Conservation (phyloP, 1,284 basidiomycete species). For the Irpex rosettiformis region DNA sequence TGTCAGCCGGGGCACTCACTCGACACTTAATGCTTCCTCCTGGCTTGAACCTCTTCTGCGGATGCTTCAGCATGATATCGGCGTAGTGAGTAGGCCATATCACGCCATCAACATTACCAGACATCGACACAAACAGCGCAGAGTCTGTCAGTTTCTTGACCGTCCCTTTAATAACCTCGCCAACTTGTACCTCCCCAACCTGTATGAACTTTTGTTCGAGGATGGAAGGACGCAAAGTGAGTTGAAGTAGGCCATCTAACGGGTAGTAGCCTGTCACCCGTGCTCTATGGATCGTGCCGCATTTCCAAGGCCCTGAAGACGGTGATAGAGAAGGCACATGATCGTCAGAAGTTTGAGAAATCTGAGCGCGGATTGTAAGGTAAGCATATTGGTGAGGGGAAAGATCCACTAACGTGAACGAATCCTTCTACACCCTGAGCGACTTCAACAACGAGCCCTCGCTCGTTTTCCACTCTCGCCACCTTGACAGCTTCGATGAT, state of each 20-base stretch:
- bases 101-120: slow-evolving; percentile 87
- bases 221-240: slow-evolving; percentile 82
- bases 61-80: slow-evolving; percentile 90
- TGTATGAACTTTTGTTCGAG: slow-evolving; percentile 88
- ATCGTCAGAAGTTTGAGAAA: slow-evolving; percentile 92
- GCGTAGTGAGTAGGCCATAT: slow-evolving; percentile 96
- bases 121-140: slow-evolving; percentile 81
- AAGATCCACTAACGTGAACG: slow-evolving; percentile 68
- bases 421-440: slow-evolving; percentile 71
- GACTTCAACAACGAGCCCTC: slow-evolving; percentile 74
- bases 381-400: slow-evolving; percentile 1
- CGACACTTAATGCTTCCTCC: slow-evolving; percentile 85
- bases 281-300: slow-evolving; percentile 78
- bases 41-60: slow-evolving; percentile 87
- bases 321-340: slow-evolving; percentile 75
- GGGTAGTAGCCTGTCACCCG: slow-evolving; percentile 88
- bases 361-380: slow-evolving; percentile 43
- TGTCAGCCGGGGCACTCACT: slow-evolving; percentile 39
- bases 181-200: slow-evolving; percentile 81
- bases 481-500: slow-evolving; percentile 74
- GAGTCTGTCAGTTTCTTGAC: slow-evolving; percentile 80
- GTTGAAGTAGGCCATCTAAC: slow-evolving; percentile 86
- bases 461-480: slow-evolving; percentile 72
- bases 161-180: slow-evolving; percentile 81
- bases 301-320: slow-evolving; percentile 75